These are phyloP conservation scores for Ceratopteris richardii DNA, from an alignment of 75 land plant species.

Conservation along the genomic window DNA sequence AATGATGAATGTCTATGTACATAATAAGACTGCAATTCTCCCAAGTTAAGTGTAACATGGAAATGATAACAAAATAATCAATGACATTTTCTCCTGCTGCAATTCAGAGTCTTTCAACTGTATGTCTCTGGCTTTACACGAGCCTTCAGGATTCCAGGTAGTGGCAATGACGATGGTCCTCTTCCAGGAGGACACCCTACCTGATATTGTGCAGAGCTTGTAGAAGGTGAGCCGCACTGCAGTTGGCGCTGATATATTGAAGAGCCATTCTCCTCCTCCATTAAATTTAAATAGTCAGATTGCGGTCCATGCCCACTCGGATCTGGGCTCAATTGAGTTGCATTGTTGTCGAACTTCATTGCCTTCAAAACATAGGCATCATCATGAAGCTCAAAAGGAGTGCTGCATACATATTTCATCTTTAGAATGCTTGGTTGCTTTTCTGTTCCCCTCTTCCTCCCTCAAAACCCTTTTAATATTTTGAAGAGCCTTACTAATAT, in stretches of 20 bases:
- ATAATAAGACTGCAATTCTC: no score
- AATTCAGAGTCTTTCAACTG: constrained; percentile 16
- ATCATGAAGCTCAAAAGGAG: constrained; percentile 97
- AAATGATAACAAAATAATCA: no score
- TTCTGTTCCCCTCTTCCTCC: neutral
- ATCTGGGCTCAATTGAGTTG: constrained; percentile 22
- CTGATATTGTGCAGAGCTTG: constrained; percentile 1
- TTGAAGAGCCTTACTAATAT: no score
- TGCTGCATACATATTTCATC: constrained; percentile 42
- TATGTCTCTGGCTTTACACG: constrained; percentile 76
- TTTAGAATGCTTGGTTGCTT: neutral
- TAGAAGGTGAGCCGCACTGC: constrained; percentile 13
- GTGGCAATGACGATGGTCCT: constrained; percentile 46
- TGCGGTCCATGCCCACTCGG: constrained; percentile 16
- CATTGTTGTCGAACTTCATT: constrained; percentile 64
- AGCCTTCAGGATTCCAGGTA: constrained; percentile 85
- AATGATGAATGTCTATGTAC: no score
- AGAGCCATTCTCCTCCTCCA: constrained; percentile 20
- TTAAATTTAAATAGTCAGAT: constrained; percentile 19
- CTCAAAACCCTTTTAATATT: no score
- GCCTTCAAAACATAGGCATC: constrained; percentile 91
- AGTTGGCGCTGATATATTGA: constrained; percentile 19
- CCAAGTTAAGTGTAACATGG: no score
- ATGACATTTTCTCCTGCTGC: no score
- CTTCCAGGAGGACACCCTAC: constrained; percentile 30